Base-by-base conservation (phyloP, 352 stramenopile species). In the Pythium vanterpoolii region DNA sequence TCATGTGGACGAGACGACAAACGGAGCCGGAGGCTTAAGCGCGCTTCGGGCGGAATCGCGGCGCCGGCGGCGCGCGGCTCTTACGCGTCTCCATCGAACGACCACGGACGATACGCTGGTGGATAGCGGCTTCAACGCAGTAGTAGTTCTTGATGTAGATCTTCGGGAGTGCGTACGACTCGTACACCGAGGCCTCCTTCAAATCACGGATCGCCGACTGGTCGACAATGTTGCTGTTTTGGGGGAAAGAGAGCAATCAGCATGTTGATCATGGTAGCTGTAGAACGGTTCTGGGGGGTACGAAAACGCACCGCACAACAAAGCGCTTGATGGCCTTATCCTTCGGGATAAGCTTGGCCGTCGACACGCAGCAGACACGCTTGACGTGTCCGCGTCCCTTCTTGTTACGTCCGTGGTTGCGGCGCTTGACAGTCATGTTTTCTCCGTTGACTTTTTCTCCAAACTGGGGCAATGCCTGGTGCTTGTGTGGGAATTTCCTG, bases 141-240 rank as follows among this genome's bases (percentile, higher is more conserved):
- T 99, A 99, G 82, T 99, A 99, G 93, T 99, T 98, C 96, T 99
- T 99, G 74, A 99, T 98, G 91, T 99, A 99, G 66, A 99, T 96
- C 90, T 99, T 99, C 65, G 97, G 97, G 64, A 99, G 83, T 62
- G 95, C 89, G 85, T 99, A 99, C 77, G 98, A 98, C 80, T 98
- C 95, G 87, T 99, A 99, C 57, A 98, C 96, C 24, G 90, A 98
- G 36, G 96, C 91, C 72, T 99, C 97, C 79, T 98, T 98, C 74
- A 99, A 95, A 83, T 99, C 96, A 93, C 97, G 88, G 62, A 99
- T 92, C 50, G 96, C 98, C 66, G 96, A 99, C 57, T 98, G 96
- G 86, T 99, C 97, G 53, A 99, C 96, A 64, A 99, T 99, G 87
- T 99, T 99, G 51, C 96, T 97, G 71, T 50, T 56, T 53, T 24